Evolutionary conservation across 441 rosid species (phyloP).

Genomic region (Capsella rubella): DNA sequence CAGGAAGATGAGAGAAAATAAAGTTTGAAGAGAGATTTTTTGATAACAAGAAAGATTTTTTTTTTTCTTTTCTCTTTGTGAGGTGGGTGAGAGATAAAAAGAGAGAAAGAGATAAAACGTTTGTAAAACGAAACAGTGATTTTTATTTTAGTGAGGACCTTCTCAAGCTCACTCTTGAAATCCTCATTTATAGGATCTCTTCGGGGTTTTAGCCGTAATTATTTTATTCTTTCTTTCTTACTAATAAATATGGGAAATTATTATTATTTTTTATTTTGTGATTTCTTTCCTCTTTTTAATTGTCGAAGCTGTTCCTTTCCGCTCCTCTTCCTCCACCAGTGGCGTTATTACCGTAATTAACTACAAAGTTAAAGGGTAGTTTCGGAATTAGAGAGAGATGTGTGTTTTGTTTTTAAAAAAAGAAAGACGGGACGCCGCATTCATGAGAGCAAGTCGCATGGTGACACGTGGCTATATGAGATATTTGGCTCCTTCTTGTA

Average conservation of each 20-base stretch:
- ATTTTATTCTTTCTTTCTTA: constrained; percentile 30
- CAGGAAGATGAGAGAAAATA: background rate
- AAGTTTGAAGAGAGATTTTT: constrained; percentile 2
- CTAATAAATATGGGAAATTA: constrained; percentile 7
- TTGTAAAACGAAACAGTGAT: constrained; percentile 29
- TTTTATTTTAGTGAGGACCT: constrained; percentile 18
- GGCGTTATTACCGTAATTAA: background rate
- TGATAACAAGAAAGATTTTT: constrained; percentile 2
- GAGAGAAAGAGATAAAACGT: constrained; percentile 28
- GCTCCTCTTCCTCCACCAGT: constrained; percentile 33
- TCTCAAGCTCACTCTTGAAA: constrained; percentile 51
- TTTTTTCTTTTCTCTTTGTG: background rate
- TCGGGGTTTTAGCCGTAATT: constrained; percentile 48
- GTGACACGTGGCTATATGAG: constrained; percentile 48
- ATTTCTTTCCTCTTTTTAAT: background rate
- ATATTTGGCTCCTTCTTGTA: constrained; percentile 41
- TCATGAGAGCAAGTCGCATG: constrained; percentile 37
- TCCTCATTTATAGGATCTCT: constrained; percentile 77
- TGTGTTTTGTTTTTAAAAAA: background rate
- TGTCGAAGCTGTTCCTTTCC: constrained; percentile 29
- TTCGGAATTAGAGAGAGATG: background rate
- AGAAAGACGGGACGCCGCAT: constrained; percentile 57
- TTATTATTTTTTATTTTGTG: constrained; percentile 2
- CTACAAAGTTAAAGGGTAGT: background rate
- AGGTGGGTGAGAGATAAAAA: constrained; percentile 25